Conservation (phyloP, 2,329 filamentous ascomycete genomes). For the Xylaria sp. region DNA sequence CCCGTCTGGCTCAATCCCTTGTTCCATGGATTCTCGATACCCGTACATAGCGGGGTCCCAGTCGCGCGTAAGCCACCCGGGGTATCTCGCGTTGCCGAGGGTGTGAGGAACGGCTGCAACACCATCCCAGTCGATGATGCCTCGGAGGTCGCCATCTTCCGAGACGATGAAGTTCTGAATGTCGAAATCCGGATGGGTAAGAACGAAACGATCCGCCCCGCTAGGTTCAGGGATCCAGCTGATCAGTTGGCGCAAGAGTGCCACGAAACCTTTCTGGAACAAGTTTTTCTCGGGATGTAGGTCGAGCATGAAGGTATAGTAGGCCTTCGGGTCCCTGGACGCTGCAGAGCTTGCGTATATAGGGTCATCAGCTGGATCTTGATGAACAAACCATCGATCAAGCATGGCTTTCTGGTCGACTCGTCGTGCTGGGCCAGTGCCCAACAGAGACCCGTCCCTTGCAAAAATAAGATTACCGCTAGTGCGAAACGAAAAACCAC, state of each 20-base stretch:
- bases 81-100: conserved; percentile 34
- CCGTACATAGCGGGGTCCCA: conserved; percentile 18
- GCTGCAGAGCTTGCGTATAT: neutral
- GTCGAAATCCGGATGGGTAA: conserved; percentile 40
- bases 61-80: conserved; percentile 20
- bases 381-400: conserved; percentile 7
- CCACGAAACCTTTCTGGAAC: neutral
- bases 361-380: neutral
- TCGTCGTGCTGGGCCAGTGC: neutral
- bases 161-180: conserved; percentile 42
- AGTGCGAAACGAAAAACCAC: neutral
- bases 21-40: conserved; percentile 17
- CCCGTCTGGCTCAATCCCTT: conserved; percentile 14
- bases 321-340: conserved; percentile 7
- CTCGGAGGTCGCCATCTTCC: conserved; percentile 36
- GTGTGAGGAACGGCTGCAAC: conserved; percentile 33
- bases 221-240: conserved; percentile 12
- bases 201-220: neutral
- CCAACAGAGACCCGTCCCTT: neutral
- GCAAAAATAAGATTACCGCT: conserved; percentile 2
- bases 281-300: neutral
- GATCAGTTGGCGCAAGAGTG: conserved; percentile 11
- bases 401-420: conserved; percentile 8
- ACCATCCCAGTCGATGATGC: conserved; percentile 43
- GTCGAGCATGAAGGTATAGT: conserved; percentile 10